Conservation (phyloP, 176 grass and related monocot species). For the Juncus inflexus region DNA sequence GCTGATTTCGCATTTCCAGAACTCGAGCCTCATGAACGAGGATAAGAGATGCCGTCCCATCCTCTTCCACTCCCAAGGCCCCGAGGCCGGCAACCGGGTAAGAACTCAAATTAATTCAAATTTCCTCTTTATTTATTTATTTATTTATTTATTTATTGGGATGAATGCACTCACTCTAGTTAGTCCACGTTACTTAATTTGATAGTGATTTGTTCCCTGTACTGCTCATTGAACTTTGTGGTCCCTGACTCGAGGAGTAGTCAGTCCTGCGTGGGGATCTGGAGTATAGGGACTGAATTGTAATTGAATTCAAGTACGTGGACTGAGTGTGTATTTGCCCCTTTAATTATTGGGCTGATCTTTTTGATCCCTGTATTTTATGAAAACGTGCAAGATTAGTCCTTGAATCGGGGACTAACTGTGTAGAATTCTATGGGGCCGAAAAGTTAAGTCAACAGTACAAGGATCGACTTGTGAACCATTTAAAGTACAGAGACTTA, state of each 20-base stretch:
- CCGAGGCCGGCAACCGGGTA: conserved; percentile 59
- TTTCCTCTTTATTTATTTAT: background rate
- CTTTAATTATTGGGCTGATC: no score
- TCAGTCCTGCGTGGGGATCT: no score
- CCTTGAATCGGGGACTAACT: no score
- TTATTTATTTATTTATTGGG: background rate
- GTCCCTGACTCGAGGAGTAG: no score
- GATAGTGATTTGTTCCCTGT: no score
- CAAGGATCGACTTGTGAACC: no score
- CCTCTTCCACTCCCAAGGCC: conserved; percentile 66
- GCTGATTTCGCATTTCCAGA: conserved; percentile 83
- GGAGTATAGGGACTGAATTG: no score
- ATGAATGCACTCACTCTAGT: background rate
- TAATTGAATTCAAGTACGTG: no score
- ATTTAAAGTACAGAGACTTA: no score
- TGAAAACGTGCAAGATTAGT: background rate
- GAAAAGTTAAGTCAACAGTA: no score
- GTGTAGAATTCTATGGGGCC: no score
- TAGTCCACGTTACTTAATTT: background rate
- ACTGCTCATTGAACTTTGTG: background rate
- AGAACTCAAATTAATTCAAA: background rate
- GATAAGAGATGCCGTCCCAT: conserved; percentile 95
- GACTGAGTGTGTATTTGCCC: no score
- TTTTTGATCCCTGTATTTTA: background rate
- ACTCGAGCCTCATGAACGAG: conserved; percentile 95